Evolutionary conservation across 768 basidiomycete genomes (phyloP), one percentile per base, ranked within the genome.

Genomic region (Podaxis rugospora): DNA sequence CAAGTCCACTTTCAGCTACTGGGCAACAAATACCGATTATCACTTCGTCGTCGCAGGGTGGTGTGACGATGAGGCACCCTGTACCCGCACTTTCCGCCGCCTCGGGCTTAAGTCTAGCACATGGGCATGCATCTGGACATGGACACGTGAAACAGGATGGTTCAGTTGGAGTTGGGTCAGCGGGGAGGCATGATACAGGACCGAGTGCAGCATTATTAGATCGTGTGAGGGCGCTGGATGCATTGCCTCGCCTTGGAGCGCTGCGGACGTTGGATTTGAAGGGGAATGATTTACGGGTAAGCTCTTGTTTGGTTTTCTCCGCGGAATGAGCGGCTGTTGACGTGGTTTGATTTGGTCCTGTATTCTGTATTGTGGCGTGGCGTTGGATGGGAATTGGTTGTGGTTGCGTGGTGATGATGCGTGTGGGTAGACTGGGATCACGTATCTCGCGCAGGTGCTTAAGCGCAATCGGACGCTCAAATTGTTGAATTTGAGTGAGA

Each of bases 381-480:
- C 0, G 32, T 2, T 32, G 32, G 32, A 9, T 32, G 32, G 32
- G 32, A 32, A 32, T 32, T 32, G 32, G 32, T 32, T 9, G 2
- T 32, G 32, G 32, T 32, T 32, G 32, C 32, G 32, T 32, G 32
- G 32, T 32, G 32, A 32, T 32, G 32, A 32, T 9, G 28, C 28
- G 32, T 9, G 32, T 62, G 85, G 56, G 83, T 51, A 82, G 81
- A 83, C 73, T 46, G 95, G 96, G 0, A 88, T 98, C 37, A 85
- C 83, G 0, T 98, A 97, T 68, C 84, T 98, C 51, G 89, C 95
- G 0, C 95, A 98, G 73, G 96, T 98, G 0, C 78, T 98, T 64
- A 98, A 98, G 70, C 88, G 96, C 39, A 98, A 99, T 72, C 80
- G 95, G 47, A 98, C 96, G 2, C 78, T 98, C 47, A 97, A 96